Conservation (phyloP, 2,329 filamentous ascomycete species). For the Arthrobotrys sinensis region DNA sequence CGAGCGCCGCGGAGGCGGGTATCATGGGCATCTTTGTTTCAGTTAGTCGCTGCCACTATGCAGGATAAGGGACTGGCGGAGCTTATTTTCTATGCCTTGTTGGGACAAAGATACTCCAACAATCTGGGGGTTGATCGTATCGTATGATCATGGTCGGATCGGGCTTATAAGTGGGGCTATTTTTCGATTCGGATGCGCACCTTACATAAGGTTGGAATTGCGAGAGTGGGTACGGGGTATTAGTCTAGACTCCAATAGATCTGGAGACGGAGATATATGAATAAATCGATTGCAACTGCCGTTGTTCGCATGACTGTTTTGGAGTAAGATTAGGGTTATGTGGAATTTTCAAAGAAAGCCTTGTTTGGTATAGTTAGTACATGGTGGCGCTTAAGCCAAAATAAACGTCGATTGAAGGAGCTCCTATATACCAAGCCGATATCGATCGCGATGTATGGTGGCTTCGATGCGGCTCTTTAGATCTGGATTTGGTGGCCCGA, state of each 20-base stretch:
- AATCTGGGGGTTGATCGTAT: slow-evolving; percentile 18
- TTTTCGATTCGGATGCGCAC: slow-evolving; percentile 7
- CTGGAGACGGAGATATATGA: slow-evolving; percentile 11
- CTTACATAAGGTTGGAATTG: background rate
- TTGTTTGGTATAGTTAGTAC: background rate
- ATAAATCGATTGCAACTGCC: slow-evolving; percentile 4
- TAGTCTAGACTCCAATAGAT: background rate
- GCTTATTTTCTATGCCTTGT: slow-evolving; percentile 12
- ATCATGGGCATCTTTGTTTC: slow-evolving; percentile 17
- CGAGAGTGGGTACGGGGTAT: slow-evolving; percentile 7
- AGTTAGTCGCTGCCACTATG: background rate
- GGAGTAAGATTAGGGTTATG: background rate
- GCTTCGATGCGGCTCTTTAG: slow-evolving; percentile 3
- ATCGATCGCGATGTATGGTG: no score
- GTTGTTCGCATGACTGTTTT: background rate
- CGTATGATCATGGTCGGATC: slow-evolving; percentile 25
- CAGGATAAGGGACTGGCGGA: slow-evolving; percentile 15
- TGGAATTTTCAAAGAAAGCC: no score
- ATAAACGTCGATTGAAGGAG: background rate
- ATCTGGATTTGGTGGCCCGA: background rate
- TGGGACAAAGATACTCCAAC: slow-evolving; percentile 1
- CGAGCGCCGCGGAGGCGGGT: slow-evolving; percentile 52
- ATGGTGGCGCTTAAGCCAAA: background rate
- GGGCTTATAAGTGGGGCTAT: background rate
- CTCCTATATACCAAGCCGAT: slow-evolving; percentile 10